Evolutionary conservation across 129 eudicot genomes (phyloP), one percentile per base, ranked within the genome.

Genomic region (Artemisia annua): DNA sequence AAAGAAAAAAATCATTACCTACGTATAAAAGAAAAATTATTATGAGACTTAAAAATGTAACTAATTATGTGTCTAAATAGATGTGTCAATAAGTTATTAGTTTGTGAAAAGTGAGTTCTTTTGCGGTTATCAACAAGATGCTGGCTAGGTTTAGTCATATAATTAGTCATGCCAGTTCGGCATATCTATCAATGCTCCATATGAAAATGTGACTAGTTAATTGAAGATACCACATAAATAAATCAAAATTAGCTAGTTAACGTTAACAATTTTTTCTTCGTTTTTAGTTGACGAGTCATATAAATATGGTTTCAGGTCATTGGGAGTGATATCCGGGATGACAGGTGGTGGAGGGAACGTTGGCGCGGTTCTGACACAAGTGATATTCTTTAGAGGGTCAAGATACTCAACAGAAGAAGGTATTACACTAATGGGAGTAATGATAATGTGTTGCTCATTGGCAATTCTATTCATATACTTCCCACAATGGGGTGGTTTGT

Each of bases 401-500:
- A 79, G 80, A 61, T 92, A 73, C 91, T 61, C 85, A n/a, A 88
- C 97, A 6, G 96, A 89, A 80, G 76, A 69, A 11, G 96, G 97
- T 10, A 80, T 92, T 4, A 83, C 79, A 3, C 75, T 84, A 4
- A 92, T 92, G 97, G 97, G 97, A 30, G 83, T 92, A 0, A 92
- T 89, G 94, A 92, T 92, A 2, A 75, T 92, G 80, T 89, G 89
- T 63, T 88, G 96, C 82, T 83, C 96, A 12, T 67, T 85, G 3
- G 82, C 85, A 14, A 79, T 92, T 43, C n/a, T 70, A 44, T 67
- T 88, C 18, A 86, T 88, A 71, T 77, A 88, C 87, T 92, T 92
- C 78, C 97, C 96, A 19, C 97, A 92, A 75, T 92, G 97, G 97
- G 97, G 97, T 48, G 93, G 97, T 28, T 81, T 86, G 81, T 83